Evolutionary conservation across 768 basidiomycete species (phyloP), one percentile per base, ranked within the genome.

Genomic region (Pleurotus pulmonarius): DNA sequence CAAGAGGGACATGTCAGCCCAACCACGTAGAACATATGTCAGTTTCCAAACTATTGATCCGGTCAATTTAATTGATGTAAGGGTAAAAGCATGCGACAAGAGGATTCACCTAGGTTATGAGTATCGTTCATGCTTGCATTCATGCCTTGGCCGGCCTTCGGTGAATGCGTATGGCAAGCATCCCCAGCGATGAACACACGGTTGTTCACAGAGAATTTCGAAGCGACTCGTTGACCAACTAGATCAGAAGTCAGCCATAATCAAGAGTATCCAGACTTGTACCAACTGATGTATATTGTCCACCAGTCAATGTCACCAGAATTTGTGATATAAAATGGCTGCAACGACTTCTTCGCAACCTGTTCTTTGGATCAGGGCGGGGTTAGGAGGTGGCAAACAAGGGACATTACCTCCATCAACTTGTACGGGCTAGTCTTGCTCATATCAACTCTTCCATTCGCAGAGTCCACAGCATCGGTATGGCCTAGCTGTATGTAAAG

Each of bases 181-280:
- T 90, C 89, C 0, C 89, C 89, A 1, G 82, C 85, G 55, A 92
- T 89, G 66, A 91, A 90, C 1, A 89, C 78, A 0, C 89, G 79
- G 2, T 87, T 77, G n/a, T 80, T 65, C 2, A 78, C 69, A 20
- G 82, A 82, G 66, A 79, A 91, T 9, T 70, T 73, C 4, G 85
- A 79, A 5, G 88, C 87, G 1, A 91, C 83, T 11, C 88, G 82
- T 63, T 91, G 90, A 1, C 88, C 88, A 56, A 90, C 88, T 87
- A 45, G 25, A 9, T 13, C 39, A 46, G 13, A 34, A 52, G 56
- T 25, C 15, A 34, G 26, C 16, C 12, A 29, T 38, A 59, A 37
- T 8, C 29, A 13, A 41, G 39, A 6, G 18, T 12, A 34, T 18
- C 26, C 12, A 41, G 2, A 41, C 22, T 11, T 20, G 29, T n/a